Percentiles rank a stretch among this genome's conserved stretches.
Conservation (phyloP, 306 rosid genomes). For the Castanopsis chinensis region DNA sequence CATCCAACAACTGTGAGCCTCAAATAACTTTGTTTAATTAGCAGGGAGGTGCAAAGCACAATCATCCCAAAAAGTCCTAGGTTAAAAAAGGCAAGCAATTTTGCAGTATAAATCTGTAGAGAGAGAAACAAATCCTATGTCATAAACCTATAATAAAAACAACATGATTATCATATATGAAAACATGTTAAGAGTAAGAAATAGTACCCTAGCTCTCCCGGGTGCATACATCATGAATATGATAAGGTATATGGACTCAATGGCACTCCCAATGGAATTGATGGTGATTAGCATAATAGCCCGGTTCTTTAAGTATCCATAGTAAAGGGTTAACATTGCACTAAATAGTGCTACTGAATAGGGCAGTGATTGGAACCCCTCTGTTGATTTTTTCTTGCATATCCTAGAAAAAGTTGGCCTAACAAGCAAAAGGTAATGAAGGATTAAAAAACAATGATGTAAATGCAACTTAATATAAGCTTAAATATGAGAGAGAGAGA, state of each 20-base stretch:
- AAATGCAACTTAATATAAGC: not conserved
- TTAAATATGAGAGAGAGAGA: not conserved
- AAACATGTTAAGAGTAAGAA: not conserved
- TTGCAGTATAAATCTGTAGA: constrained; percentile 29
- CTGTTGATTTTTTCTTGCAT: constrained; percentile 29
- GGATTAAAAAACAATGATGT: not conserved
- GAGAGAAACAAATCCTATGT: not conserved
- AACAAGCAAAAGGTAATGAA: not conserved
- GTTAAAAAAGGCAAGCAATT: constrained; percentile 28
- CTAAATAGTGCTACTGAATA: constrained; percentile 46
- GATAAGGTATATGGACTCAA: constrained; percentile 27
- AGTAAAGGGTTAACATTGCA: constrained; percentile 36
- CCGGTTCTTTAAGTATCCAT: constrained; percentile 28
- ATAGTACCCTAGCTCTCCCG: constrained; percentile 19
- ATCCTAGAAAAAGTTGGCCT: constrained; percentile 42
- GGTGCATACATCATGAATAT: constrained; percentile 29
- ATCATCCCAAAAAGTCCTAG: constrained; percentile 20
- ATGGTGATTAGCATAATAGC: constrained; percentile 27
- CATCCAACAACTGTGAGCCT: constrained; percentile 31
- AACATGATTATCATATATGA: not conserved
- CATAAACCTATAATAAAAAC: not conserved
- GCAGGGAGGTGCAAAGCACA: not conserved
- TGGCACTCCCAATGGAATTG: constrained; percentile 25
- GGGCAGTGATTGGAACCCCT: constrained; percentile 33
- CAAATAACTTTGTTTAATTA: not conserved